Base-by-base conservation (phyloP, 495 filamentous ascomycete genomes). In the Aspergillus diversus region DNA sequence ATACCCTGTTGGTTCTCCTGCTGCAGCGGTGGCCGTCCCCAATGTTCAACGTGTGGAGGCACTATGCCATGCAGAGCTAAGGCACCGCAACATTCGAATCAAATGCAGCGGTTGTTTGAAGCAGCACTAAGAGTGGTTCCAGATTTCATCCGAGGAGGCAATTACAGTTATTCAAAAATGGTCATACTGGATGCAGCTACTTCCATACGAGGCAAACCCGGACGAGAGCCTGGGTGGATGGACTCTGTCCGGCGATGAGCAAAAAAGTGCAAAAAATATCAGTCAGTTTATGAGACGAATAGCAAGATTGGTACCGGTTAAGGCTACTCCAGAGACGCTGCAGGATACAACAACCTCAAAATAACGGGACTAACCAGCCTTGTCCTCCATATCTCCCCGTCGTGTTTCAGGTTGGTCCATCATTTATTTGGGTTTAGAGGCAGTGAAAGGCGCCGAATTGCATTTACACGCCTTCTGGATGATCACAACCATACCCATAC, bases 1-100 rank as follows among this genome's bases (percentile, higher is more conserved):
- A 16, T 61, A 61, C 34, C 59, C 59, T 43, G 16, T 17, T 33
- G 33, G 15, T 39, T 31, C 59, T 42, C 16, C 37, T 12, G 16
- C 13, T 32, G 37, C 37, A 39, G 34, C 7, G 12, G 33, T 34
- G 48, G 33, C 48, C 34, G 49, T 61, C 13, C 48, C 35, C 37
- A 39, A 43, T 61, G 48, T 49, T 15, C 16, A 33, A 34, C 59
- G 33, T 46, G 59, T 61, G 48, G 59, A 61, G 50, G 34, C 32
- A 39, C 48, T 61, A 33, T 61, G 59, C 32, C 59, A 61, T 61
- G 59, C 59, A 42, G 59, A 61, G 48, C 49, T 61, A 27, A 52
- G 34, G 59, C 34, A 53, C 15, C 13, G 33, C 32, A 61, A 54
- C 27, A 33, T 61, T 15, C 16, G 17, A 17, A 54, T 61, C 21